Evolutionary conservation across 2,329 filamentous ascomycete species (phyloP), one percentile per base, ranked within the genome.

Genomic region (Metarhizium robertsii): DNA sequence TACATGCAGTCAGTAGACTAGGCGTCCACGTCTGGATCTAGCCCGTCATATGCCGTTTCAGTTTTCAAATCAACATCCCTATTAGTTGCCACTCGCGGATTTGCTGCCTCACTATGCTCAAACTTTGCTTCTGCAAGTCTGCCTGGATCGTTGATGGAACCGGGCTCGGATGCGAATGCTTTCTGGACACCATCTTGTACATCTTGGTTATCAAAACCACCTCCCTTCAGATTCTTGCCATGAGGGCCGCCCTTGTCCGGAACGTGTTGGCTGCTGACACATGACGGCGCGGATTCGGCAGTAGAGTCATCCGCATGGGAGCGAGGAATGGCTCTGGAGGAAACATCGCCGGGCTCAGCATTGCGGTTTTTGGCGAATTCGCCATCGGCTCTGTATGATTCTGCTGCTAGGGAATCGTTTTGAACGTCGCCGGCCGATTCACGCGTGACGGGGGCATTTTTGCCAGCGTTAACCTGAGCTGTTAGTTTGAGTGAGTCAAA

Each of bases 381-480:
- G 60, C 87, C 88, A 56, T 78, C 78, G 25, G 73, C 61, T 50
- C 75, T 72, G 57, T 83, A 71, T 0, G 88, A 94, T 64, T 92
- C 85, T 57, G 83, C 86, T 11, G 90, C 90, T 5, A 95, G 83
- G 6, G 88, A 92, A 70, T 87, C 87, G 14, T 79, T 74, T 48
- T 79, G 72, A 1, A 92, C 78, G 30, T 75, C 64, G 53, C 90
- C 90, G 5, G 85, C 74, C 14, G 77, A 73, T 68, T 94, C 89
- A 16, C 73, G 67, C 57, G 76, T 79, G 1, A 65, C 55, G 32
- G 81, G 79, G 48, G 80, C 75, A 50, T 79, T 69, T 57, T 68
- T 59, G 55, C 76, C 74, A 48, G 70, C 69, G 18, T 70, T 71
- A 58, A 81, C 79, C 75, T 83, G 53, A n/a, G 34, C 4, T 20